Conservation (phyloP, 1,284 basidiomycete genomes). For the Jaminaea rosea region DNA sequence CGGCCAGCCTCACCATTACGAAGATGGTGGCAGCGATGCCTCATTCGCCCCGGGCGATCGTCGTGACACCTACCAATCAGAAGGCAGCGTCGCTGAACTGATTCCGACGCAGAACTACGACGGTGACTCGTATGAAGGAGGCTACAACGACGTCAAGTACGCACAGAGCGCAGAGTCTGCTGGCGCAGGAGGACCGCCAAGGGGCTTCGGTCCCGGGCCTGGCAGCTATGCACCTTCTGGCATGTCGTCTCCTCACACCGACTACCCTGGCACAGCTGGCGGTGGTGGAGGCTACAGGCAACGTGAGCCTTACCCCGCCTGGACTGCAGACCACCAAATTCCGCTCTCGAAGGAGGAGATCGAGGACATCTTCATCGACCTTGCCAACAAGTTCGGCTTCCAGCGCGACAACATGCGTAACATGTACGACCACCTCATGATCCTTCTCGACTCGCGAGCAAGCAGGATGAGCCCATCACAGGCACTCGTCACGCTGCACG, state of each 20-base stretch:
- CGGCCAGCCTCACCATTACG: slow-evolving; percentile 15
- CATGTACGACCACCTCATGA: slow-evolving; percentile 94
- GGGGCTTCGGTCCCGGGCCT: slow-evolving; percentile 22
- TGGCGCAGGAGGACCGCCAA: slow-evolving; percentile 12
- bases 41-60: slow-evolving; percentile 32
- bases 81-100: slow-evolving; percentile 37
- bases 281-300: slow-evolving; percentile 33
- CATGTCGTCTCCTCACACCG: slow-evolving; percentile 26
- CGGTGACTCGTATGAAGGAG: slow-evolving; percentile 36
- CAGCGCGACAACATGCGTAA: slow-evolving; percentile 66
- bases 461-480: slow-evolving; percentile 88
- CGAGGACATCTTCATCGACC: slow-evolving; percentile 94
- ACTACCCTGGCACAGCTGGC: slow-evolving; percentile 14
- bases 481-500: slow-evolving; percentile 80
- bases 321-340: slow-evolving; percentile 82
- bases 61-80: slow-evolving; percentile 35
- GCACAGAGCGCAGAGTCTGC: slow-evolving; percentile 27
- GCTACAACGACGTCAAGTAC: slow-evolving; percentile 26
- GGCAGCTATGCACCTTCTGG: slow-evolving; percentile 37
- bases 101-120: slow-evolving; percentile 36
- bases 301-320: slow-evolving; percentile 77
- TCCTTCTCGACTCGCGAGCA: slow-evolving; percentile 66
- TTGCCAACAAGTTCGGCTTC: slow-evolving; percentile 98
- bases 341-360: slow-evolving; percentile 98
- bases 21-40: slow-evolving; percentile 26